phyloP scores from a whole-genome alignment of 192 early-diverging fungal species.

The Coemansia sp. region DNA sequence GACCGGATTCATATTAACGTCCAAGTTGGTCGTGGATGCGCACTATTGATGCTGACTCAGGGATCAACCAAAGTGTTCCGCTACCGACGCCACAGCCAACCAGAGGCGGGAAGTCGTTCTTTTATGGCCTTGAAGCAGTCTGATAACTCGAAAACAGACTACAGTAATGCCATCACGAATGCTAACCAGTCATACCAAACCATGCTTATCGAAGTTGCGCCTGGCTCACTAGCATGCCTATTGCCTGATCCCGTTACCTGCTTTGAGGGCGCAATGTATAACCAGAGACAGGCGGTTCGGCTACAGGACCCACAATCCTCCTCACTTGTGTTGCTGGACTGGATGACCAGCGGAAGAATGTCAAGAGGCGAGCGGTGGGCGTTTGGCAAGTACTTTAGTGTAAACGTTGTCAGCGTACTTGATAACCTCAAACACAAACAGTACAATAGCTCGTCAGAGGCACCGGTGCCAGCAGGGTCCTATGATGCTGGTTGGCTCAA shows the following conservation, averaged over 20 bases:
- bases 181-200: slow-evolving; percentile 49
- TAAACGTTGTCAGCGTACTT: slow-evolving; percentile 23
- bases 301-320: slow-evolving; percentile 40
- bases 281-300: slow-evolving; percentile 61
- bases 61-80: slow-evolving; percentile 86
- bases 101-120: not conserved
- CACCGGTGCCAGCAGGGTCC: not conserved
- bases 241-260: slow-evolving; percentile 82
- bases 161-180: not conserved
- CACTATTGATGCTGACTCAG: slow-evolving; percentile 73
- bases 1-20: slow-evolving; percentile 63
- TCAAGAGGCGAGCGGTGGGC: slow-evolving; percentile 74
- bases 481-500: not conserved
- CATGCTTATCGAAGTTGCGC: slow-evolving; percentile 47
- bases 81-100: slow-evolving; percentile 20
- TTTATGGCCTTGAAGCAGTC: not conserved
- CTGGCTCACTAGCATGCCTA: slow-evolving; percentile 55
- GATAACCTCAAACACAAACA: not conserved
- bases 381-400: slow-evolving; percentile 61
- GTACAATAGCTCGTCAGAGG: not conserved
- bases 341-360: slow-evolving; percentile 78
- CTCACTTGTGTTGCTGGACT: slow-evolving; percentile 76
- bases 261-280: slow-evolving; percentile 65
- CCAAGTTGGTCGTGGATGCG: slow-evolving; percentile 49
- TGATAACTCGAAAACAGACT: not conserved